Percentiles rank a stretch among this genome's conserved stretches.
Evolutionary conservation across 495 filamentous ascomycete species (phyloP).

Genomic region (Cryomyces antarcticus): DNA sequence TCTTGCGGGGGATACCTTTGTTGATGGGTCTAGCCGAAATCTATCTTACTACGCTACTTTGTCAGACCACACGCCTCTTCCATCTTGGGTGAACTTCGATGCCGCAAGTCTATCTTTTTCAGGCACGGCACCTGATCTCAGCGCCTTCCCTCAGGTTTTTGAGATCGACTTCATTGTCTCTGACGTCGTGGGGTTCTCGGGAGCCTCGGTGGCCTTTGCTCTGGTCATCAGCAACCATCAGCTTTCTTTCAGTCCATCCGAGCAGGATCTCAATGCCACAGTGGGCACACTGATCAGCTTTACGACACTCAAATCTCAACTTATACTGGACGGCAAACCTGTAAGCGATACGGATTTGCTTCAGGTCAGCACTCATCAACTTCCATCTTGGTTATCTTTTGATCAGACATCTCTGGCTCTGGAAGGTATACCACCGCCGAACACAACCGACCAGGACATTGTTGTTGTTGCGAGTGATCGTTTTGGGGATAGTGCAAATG

Average conservation of each 20-base stretch:
- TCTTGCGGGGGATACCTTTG: conserved; percentile 13
- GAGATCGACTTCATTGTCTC: conserved; percentile 58
- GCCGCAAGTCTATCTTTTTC: conserved; percentile 40
- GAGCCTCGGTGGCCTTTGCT: conserved; percentile 40
- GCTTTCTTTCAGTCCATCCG: conserved; percentile 36
- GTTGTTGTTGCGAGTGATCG: conserved; percentile 43
- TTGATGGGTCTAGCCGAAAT: conserved; percentile 6
- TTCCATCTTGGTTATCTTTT: conserved; percentile 52
- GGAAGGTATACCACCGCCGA: conserved; percentile 38
- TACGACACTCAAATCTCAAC: conserved; percentile 26
- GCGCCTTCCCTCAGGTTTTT: conserved; percentile 48
- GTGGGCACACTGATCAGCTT: conserved; percentile 33
- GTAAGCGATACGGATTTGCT: conserved; percentile 25
- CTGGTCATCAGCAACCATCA: conserved; percentile 50
- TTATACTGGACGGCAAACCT: conserved; percentile 42
- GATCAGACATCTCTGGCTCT: conserved; percentile 41
- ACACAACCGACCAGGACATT: conserved; percentile 37
- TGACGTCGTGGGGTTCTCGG: conserved; percentile 59
- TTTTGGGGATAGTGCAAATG: conserved; percentile 40
- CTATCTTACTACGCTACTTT: conserved; percentile 55
- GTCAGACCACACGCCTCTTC: conserved; percentile 57
- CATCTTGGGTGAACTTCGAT: conserved; percentile 74
- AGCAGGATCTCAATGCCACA: conserved; percentile 38
- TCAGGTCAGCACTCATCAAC: conserved; percentile 24
- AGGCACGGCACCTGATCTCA: conserved; percentile 45